A percentile compares a stretch with the other conserved stretches of the same genome.
Evolutionary conservation across 139 green algal genomes (phyloP).

Genomic region (Protoeuglena noctilucae): DNA sequence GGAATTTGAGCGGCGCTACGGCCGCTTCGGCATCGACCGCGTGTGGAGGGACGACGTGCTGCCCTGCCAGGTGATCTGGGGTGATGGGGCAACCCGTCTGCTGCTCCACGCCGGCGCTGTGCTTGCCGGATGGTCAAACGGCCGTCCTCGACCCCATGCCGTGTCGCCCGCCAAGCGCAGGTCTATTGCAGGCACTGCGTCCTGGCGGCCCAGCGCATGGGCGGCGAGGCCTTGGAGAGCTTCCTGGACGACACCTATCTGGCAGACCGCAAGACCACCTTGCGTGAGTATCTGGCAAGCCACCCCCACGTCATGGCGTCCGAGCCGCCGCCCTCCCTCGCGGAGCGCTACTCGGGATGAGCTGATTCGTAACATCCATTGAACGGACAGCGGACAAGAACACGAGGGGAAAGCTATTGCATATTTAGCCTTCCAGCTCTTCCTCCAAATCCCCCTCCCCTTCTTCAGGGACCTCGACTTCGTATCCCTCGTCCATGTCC

Average conservation of each 20-base stretch:
- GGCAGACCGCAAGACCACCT: slow-evolving; percentile 47
- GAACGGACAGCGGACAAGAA: too few relatives aligned
- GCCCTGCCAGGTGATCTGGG: slow-evolving; percentile 22
- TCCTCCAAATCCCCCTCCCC: too few relatives aligned
- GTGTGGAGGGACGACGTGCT: slow-evolving; percentile 42
- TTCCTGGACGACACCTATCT: slow-evolving; percentile 78
- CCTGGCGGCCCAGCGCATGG: slow-evolving; percentile 45
- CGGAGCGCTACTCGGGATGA: slow-evolving; percentile 65
- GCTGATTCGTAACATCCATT: too few relatives aligned
- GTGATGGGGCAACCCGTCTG: too few relatives aligned
- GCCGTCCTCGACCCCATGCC: too few relatives aligned
- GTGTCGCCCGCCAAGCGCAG: too few relatives aligned
- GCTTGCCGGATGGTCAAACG: too few relatives aligned
- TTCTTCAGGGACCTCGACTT: too few relatives aligned
- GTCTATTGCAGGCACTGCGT: slow-evolving; percentile 81
- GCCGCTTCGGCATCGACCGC: slow-evolving; percentile 35
- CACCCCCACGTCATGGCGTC: slow-evolving; percentile 69
- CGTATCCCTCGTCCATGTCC: background rate
- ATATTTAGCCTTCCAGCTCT: too few relatives aligned
- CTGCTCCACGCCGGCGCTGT: too few relatives aligned
- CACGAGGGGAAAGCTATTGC: too few relatives aligned
- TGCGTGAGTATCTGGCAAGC: slow-evolving; percentile 40
- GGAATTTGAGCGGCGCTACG: slow-evolving; percentile 56
- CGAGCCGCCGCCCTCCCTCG: slow-evolving; percentile 45
- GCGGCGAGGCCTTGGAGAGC: slow-evolving; percentile 30